Evolutionary conservation across 2,329 filamentous ascomycete species (phyloP), one percentile per base, ranked within the genome.

Genomic region (Cryphonectria carpinicola): DNA sequence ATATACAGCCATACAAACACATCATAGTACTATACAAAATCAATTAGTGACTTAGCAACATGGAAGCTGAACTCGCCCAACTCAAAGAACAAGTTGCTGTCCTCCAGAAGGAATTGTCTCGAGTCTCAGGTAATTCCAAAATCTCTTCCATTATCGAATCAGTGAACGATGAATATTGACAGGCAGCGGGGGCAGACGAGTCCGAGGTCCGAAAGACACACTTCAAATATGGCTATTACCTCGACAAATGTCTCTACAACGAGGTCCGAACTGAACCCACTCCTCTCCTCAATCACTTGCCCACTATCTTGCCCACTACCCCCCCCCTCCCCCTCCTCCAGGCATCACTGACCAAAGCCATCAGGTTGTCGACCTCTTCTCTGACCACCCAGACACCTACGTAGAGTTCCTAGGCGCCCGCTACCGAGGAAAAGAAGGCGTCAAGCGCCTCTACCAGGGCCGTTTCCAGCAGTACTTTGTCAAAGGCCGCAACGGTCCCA

Each of bases 191-290:
- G 22, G 7, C 67, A 86, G 86, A 87, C 70, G 84, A 87, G 76
- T 83, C 85, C 49, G 84, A 87, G 73, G 82, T 88, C 63, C 83
- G 84, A 70, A 87, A 87, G 75, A 81, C 85, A 3, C 86, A 88
- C 75, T 86, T 85, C 80, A 87, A 85, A 72, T 88, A 88, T 76
- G 86, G 86, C 37, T 88, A 88, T 77, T 88, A 88, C 75, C 80
- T 88, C 37, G 86, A 88, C 79, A 88, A 88, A 73, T 88, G 86
- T 71, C 80, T 88, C 1, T 88, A 88, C 78, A 82, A 87, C 73
- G 85, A 88, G 79, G 85, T 84, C 67, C 63, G 71, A 8, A 22
- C 7, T 49, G 10, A 13, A 39, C 10, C 37, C 37, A 39, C 3
- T 11, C 52, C n/a, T 7, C 25, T 56, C 25, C 8, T 32, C 32